Percentiles rank a stretch among this genome's conserved stretches.
Conservation (phyloP, 2,329 filamentous ascomycete genomes). For the Microcyclosporella mali region DNA sequence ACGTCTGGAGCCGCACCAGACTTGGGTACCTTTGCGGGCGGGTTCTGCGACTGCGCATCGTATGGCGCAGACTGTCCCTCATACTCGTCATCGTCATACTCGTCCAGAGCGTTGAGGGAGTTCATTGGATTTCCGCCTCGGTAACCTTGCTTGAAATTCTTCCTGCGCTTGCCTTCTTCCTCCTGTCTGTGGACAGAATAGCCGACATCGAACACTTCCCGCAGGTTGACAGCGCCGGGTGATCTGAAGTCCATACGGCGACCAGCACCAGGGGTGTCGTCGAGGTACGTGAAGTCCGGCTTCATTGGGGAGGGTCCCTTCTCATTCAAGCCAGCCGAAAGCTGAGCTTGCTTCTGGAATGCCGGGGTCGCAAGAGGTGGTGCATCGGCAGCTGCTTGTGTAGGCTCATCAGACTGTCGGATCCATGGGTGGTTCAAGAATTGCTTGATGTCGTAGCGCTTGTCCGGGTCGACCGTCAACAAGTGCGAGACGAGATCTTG, state of each 20-base stretch:
- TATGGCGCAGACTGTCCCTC: constrained; percentile 53
- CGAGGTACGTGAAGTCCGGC: constrained; percentile 48
- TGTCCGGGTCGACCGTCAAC: constrained; percentile 87
- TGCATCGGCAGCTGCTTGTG: constrained; percentile 60
- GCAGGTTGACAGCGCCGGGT: constrained; percentile 86
- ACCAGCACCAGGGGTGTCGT: constrained; percentile 49
- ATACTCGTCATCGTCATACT: constrained; percentile 60
- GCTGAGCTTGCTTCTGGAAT: constrained; percentile 49
- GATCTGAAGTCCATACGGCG: constrained; percentile 88
- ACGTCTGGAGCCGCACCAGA: constrained; percentile 50
- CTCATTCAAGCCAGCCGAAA: constrained; percentile 23
- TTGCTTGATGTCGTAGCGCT: constrained; percentile 86
- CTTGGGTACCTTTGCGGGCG: constrained; percentile 62
- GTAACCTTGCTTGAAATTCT: constrained; percentile 70
- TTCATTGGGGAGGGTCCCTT: constrained; percentile 38
- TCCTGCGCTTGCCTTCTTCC: constrained; percentile 87
- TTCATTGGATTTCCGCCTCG: constrained; percentile 58
- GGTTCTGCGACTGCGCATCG: constrained; percentile 42
- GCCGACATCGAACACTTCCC: constrained; percentile 96
- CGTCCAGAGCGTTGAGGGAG: constrained; percentile 58
- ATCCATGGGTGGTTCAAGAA: constrained; percentile 97
- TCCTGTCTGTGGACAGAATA: constrained; percentile 96
- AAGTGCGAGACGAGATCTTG: constrained; percentile 92
- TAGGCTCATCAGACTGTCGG: constrained; percentile 61
- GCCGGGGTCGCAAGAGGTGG: constrained; percentile 66